A percentile compares a stretch with the other conserved stretches of the same genome.
Evolutionary conservation across 2,329 filamentous ascomycete species (phyloP).

Genomic region (Aspergillus fructus): DNA sequence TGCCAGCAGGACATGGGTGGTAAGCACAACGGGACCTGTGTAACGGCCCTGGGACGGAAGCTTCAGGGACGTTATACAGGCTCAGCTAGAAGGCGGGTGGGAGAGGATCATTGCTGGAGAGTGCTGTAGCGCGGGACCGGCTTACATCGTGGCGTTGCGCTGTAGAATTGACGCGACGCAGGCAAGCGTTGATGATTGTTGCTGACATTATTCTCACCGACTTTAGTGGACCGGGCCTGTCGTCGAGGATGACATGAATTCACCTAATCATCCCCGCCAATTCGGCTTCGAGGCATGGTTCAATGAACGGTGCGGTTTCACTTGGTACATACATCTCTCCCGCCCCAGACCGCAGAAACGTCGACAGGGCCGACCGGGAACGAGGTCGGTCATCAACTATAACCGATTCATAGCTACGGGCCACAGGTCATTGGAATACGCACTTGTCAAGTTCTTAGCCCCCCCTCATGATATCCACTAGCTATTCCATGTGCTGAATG

Average conservation of each 20-base stretch:
- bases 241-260: neutral
- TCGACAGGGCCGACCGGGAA: neutral
- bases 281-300: neutral
- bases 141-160: conserved; percentile 15
- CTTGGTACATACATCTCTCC: neutral
- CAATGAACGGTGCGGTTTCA: neutral
- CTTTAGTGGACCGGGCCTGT: neutral
- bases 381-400: neutral
- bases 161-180: conserved; percentile 5
- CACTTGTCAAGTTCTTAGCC: neutral
- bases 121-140: conserved; percentile 18
- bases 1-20: conserved; percentile 58
- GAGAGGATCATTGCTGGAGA: conserved; percentile 14
- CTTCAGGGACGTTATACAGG: conserved; percentile 14
- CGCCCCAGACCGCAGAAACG: neutral
- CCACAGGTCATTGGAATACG: neutral
- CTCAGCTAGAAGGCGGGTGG: conserved; percentile 9
- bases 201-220: neutral
- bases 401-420: neutral
- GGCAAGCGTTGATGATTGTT: neutral
- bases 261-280: neutral
- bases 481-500: neutral
- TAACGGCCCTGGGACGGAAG: conserved; percentile 13
- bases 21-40: neutral
- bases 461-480: too few relatives aligned